Percentiles rank a stretch among this genome's conserved stretches.
Conservation (phyloP, 2,329 filamentous ascomycete species). For the Colletotrichum sp. region DNA sequence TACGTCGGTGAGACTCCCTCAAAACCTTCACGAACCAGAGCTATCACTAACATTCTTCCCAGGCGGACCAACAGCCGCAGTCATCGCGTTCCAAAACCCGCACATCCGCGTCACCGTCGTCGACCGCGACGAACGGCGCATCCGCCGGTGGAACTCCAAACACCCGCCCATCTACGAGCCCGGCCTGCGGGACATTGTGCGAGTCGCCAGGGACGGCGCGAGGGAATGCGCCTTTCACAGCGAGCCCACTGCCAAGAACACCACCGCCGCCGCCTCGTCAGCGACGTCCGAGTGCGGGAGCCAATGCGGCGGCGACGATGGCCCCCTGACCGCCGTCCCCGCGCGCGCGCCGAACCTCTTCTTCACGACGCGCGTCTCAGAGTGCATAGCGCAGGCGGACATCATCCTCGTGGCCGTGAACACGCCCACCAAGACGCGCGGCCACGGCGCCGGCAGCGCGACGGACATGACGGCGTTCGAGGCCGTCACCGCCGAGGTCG, state of each 20-base stretch:
- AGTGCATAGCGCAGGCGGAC: constrained; percentile 69
- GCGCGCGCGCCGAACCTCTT: constrained; percentile 69
- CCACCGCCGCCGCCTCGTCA: constrained; percentile 30
- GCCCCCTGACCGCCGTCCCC: constrained; percentile 39
- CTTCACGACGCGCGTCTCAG: constrained; percentile 73
- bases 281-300: constrained; percentile 36
- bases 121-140: constrained; percentile 69
- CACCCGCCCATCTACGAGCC: constrained; percentile 80
- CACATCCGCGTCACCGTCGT: constrained; percentile 75
- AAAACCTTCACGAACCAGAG: fast-evolving
- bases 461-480: constrained; percentile 78
- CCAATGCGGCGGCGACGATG: constrained; percentile 27
- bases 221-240: constrained; percentile 46
- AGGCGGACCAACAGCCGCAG: constrained; percentile 78
- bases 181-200: constrained; percentile 70
- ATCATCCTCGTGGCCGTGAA: constrained; percentile 79
- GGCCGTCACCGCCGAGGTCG: constrained; percentile 70
- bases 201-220: constrained; percentile 64
- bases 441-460: constrained; percentile 71
- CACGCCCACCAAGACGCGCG: constrained; percentile 77
- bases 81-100: constrained; percentile 77
- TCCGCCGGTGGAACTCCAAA: constrained; percentile 75
- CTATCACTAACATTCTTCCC: not conserved
- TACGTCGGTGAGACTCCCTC: constrained; percentile 68
- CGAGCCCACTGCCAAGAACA: constrained; percentile 26